Evolutionary conservation across 1,139 yeast genomes (phyloP).

Genomic region (Suhomyces wounanorum): DNA sequence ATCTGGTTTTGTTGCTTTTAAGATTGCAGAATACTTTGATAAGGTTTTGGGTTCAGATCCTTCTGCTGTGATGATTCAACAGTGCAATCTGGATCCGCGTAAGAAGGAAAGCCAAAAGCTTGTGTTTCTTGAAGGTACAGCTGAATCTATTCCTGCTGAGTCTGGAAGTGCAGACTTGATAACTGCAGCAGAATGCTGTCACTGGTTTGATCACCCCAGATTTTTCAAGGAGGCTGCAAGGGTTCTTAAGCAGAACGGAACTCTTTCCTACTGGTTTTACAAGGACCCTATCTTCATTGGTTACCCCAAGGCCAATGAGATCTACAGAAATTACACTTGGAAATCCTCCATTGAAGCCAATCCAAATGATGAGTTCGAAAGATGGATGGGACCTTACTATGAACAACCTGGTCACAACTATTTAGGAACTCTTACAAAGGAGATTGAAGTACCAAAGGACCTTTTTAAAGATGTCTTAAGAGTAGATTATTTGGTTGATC

Average conservation of each 20-base stretch:
- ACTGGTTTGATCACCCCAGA: conserved; percentile 43
- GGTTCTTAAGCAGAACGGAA: conserved; percentile 38
- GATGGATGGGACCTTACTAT: conserved; percentile 47
- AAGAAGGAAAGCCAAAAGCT: conserved; percentile 18
- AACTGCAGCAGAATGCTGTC: conserved; percentile 49
- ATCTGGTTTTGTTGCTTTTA: conserved; percentile 74
- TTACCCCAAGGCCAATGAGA: conserved; percentile 25
- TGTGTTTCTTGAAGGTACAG: conserved; percentile 34
- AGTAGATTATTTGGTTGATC: conserved; percentile 28
- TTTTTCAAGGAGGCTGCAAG: conserved; percentile 34
- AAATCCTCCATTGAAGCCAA: conserved; percentile 20
- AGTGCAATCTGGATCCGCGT: conserved; percentile 32
- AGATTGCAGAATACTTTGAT: conserved; percentile 46
- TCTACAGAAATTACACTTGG: conserved; percentile 30
- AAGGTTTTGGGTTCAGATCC: conserved; percentile 69
- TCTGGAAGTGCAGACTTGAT: conserved; percentile 32
- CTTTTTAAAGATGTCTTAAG: conserved; percentile 30
- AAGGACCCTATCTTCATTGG: conserved; percentile 42
- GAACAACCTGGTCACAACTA: conserved; percentile 48
- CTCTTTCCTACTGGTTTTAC: conserved; percentile 47
- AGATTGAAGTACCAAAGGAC: conserved; percentile 31
- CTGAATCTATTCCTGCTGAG: conserved; percentile 24
- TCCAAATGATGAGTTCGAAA: conserved; percentile 37
- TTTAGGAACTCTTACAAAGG: conserved; percentile 29
- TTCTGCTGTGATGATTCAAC: conserved; percentile 61